Evolutionary conservation across 129 eudicot genomes (phyloP).

Genomic region (Oenanthe sinensis): DNA sequence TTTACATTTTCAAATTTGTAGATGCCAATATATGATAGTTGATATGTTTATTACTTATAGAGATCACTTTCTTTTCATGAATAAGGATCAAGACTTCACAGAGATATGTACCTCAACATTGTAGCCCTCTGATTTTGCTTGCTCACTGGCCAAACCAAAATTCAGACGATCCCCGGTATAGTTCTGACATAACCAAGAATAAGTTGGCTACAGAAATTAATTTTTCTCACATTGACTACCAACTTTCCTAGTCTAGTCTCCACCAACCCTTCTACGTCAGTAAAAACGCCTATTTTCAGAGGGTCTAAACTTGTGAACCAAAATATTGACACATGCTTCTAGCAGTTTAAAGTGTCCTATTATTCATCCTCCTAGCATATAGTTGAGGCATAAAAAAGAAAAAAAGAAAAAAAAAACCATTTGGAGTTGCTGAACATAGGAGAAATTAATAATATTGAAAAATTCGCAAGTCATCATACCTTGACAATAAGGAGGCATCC

Average conservation of each 20-base stretch:
- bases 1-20: not conserved
- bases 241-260: not conserved
- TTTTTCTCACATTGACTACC: not conserved
- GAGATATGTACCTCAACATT: conserved; percentile 66
- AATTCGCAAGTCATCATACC: conserved; percentile 32
- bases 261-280: not conserved
- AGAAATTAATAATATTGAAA: not conserved
- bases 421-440: not conserved
- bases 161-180: conserved; percentile 91
- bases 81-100: not conserved
- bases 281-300: not conserved
- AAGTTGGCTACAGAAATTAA: conserved; percentile 6
- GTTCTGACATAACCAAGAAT: conserved; percentile 42
- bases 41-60: not conserved
- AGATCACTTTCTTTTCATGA: not conserved
- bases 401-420: conserved; percentile 12
- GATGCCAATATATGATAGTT: not conserved
- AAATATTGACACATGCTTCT: not conserved
- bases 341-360: not conserved
- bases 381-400: not conserved
- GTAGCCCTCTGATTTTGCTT: conserved; percentile 96
- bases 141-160: conserved; percentile 97
- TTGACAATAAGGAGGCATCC: conserved; percentile 97
- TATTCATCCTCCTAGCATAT: conserved; percentile 1
- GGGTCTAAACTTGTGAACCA: not conserved